Conservation (phyloP, 1,139 yeast genomes). For the Blastobotrys capitulatus region DNA sequence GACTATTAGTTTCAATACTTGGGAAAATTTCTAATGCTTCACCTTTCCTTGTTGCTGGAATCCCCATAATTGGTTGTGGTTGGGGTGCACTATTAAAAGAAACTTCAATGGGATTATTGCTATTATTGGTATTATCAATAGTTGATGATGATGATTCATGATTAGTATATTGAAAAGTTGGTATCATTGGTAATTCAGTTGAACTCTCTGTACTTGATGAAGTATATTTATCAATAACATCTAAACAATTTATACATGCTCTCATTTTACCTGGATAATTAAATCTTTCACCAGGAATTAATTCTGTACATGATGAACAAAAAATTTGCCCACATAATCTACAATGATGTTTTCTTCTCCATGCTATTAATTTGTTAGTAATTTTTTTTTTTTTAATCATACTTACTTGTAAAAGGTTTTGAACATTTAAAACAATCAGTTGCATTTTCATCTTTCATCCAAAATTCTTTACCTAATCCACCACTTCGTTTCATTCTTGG, state of each 20-base stretch:
- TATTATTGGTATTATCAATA: too few species aligned
- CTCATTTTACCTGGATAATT: slow-evolving; percentile 65
- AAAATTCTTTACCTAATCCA: slow-evolving; percentile 51
- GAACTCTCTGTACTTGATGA: slow-evolving; percentile 15
- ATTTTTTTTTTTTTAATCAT: not conserved
- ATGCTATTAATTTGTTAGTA: slow-evolving; percentile 34
- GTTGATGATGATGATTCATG: slow-evolving; percentile 7
- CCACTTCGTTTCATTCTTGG: slow-evolving; percentile 20
- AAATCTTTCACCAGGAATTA: slow-evolving; percentile 72
- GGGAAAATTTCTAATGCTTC: slow-evolving; percentile 72
- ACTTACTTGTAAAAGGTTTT: slow-evolving; percentile 50
- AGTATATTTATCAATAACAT: slow-evolving; percentile 49
- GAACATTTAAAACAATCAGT: slow-evolving; percentile 77
- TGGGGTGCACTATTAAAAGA: slow-evolving; percentile 39
- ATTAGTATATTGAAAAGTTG: slow-evolving; percentile 13
- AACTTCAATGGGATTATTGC: slow-evolving; percentile 16
- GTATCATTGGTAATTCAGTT: slow-evolving; percentile 2
- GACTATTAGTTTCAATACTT: slow-evolving; percentile 5
- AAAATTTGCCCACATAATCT: slow-evolving; percentile 94
- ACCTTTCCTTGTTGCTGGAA: slow-evolving; percentile 75
- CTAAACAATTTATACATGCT: slow-evolving; percentile 73
- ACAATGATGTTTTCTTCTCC: slow-evolving; percentile 91
- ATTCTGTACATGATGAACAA: slow-evolving; percentile 78
- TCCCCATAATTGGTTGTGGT: slow-evolving; percentile 74
- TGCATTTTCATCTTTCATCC: slow-evolving; percentile 91